phyloP scores from a whole-genome alignment of 306 rosid species.

The Corylus avellana region DNA sequence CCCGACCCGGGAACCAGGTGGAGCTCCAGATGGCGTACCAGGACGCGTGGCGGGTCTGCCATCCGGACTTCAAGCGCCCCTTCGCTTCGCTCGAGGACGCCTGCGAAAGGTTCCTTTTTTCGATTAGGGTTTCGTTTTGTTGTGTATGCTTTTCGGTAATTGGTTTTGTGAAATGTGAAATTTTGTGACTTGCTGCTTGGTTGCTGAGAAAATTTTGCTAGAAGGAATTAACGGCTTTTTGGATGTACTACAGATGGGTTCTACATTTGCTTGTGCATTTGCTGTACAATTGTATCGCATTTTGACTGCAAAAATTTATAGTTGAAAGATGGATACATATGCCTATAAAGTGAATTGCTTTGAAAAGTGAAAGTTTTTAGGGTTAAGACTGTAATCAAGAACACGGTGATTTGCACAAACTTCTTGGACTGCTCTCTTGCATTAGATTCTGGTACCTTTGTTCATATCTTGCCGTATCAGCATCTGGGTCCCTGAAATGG shows the following conservation, averaged over 20 bases:
- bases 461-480: background rate
- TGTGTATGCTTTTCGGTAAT: background rate
- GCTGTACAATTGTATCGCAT: background rate
- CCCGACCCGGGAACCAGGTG: constrained; percentile 73
- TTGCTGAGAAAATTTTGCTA: constrained; percentile 6
- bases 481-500: background rate
- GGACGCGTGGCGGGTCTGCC: constrained; percentile 94
- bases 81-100: constrained; percentile 91
- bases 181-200: constrained; percentile 1
- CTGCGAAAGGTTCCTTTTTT: constrained; percentile 64
- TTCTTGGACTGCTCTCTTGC: background rate
- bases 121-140: background rate
- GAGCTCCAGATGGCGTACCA: constrained; percentile 98
- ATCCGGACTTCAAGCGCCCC: constrained; percentile 90
- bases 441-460: background rate
- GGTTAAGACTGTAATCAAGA: background rate
- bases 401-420: background rate
- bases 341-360: background rate
- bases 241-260: background rate
- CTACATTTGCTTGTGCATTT: background rate
- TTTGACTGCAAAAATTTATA: background rate
- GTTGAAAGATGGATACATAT: background rate
- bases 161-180: background rate
- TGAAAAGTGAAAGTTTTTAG: background rate
- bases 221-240: background rate